Evolutionary conservation across 148 eudicot genomes (phyloP).

Genomic region (Polygonum aviculare): DNA sequence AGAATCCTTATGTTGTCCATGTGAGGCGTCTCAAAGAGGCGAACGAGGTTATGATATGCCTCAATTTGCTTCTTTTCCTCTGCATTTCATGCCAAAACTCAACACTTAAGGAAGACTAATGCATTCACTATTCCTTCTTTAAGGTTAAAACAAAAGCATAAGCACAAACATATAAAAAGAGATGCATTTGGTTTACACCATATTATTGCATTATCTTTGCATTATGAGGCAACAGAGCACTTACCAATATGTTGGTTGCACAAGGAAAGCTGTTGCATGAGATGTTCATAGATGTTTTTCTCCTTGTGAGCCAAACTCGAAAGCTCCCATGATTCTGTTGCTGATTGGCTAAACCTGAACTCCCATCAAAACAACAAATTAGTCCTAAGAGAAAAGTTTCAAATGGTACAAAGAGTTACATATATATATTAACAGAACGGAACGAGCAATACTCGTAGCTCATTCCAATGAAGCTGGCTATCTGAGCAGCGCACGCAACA

Average conservation of each 20-base stretch:
- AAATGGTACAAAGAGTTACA: background rate
- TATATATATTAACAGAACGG: background rate
- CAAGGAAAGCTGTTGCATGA: conserved; percentile 45
- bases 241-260: conserved; percentile 75
- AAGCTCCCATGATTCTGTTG: conserved; percentile 92
- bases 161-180: background rate
- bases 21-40: conserved; percentile 52
- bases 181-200: too few species aligned
- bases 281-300: conserved; percentile 63
- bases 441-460: conserved; percentile 41
- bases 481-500: conserved; percentile 65
- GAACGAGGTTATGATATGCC: conserved; percentile 47
- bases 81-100: conserved; percentile 16
- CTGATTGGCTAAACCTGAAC: conserved; percentile 20
- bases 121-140: background rate
- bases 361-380: background rate
- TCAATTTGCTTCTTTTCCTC: conserved; percentile 76
- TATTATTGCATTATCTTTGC: too few species aligned
- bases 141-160: too few species aligned
- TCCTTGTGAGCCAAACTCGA: conserved; percentile 85
- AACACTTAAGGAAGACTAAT: background rate
- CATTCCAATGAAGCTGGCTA: conserved; percentile 59
- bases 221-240: background rate
- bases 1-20: conserved; percentile 65
- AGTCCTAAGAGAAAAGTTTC: background rate